Evolutionary conservation across 768 basidiomycete genomes (phyloP).

Genomic region (Imleria badia): DNA sequence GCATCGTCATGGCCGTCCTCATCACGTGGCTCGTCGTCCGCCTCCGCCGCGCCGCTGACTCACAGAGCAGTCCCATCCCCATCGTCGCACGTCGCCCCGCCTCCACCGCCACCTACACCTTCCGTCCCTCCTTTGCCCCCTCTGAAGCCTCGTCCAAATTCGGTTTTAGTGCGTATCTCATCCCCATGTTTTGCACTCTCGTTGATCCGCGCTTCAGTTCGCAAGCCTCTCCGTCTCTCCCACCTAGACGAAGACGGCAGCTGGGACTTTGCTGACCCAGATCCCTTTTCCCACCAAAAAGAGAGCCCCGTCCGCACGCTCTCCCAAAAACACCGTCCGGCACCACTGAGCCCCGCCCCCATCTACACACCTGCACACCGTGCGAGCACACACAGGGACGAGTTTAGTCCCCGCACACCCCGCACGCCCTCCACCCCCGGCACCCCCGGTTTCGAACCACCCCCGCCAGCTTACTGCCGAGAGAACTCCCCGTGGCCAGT

Average conservation of each 20-base stretch:
- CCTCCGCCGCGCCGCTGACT: slow-evolving; percentile 15
- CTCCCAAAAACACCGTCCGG: slow-evolving; percentile 12
- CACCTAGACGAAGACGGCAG: slow-evolving; percentile 17
- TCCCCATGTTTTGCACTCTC: no score
- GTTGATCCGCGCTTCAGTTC: slow-evolving; percentile 7
- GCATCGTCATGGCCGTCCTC: slow-evolving; percentile 24
- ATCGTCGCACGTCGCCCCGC: neutral
- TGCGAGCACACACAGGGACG: slow-evolving; percentile 24
- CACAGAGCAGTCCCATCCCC: neutral
- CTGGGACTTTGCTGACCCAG: slow-evolving; percentile 35
- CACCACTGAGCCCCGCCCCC: slow-evolving; percentile 9
- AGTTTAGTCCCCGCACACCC: slow-evolving; percentile 2
- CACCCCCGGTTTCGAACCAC: slow-evolving; percentile 18
- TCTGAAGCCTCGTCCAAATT: slow-evolving; percentile 30
- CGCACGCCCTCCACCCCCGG: slow-evolving; percentile 17
- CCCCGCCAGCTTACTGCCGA: slow-evolving; percentile 28
- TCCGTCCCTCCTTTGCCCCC: slow-evolving; percentile 24
- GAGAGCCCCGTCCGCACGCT: neutral
- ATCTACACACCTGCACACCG: slow-evolving; percentile 11
- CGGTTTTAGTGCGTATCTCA: slow-evolving; percentile 21
- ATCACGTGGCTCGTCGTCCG: slow-evolving; percentile 27
- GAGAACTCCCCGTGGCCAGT: slow-evolving; percentile 8
- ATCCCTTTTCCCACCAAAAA: slow-evolving; percentile 13
- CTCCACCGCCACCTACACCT: slow-evolving; percentile 8
- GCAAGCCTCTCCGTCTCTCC: slow-evolving; percentile 26